Evolutionary conservation across 2,329 filamentous ascomycete species (phyloP).

Genomic region (Colletotrichum sidae): DNA sequence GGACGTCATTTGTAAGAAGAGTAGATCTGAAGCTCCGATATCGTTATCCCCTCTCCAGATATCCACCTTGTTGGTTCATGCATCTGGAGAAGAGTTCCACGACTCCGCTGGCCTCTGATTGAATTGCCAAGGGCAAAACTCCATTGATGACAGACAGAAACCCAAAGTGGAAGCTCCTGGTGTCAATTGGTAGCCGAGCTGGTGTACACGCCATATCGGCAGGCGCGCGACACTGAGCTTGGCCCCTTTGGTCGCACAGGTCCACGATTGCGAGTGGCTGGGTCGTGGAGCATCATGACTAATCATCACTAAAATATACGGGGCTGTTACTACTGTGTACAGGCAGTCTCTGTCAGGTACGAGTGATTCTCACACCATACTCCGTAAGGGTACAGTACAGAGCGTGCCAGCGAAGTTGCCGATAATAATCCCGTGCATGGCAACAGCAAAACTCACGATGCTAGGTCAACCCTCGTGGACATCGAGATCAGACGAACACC

Average conservation of each 20-base stretch:
- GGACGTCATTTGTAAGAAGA: slow-evolving; percentile 1
- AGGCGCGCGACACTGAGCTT: no score
- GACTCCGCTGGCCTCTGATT: slow-evolving; percentile 10
- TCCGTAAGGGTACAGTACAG: no score
- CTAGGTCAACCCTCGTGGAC: background rate
- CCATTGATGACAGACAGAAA: slow-evolving; percentile 27
- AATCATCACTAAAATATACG: no score
- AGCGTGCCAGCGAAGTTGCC: no score
- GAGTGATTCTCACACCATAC: no score
- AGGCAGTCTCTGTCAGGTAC: no score
- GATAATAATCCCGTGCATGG: background rate
- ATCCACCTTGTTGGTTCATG: slow-evolving; percentile 13
- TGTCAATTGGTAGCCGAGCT: slow-evolving; percentile 13
- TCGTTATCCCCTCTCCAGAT: slow-evolving; percentile 21
- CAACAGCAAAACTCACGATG: background rate
- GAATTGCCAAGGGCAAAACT: slow-evolving; percentile 18
- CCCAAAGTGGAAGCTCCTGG: slow-evolving; percentile 20
- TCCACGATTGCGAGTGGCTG: no score
- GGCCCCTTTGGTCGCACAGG: no score
- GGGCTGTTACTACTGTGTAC: no score
- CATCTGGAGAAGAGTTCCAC: slow-evolving; percentile 28
- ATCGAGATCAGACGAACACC: slow-evolving; percentile 26
- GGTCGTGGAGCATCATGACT: no score
- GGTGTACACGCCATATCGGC: no score
- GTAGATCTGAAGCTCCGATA: slow-evolving; percentile 23